Conservation (phyloP, 441 rosid genomes). For the Biscutella auriculata region DNA sequence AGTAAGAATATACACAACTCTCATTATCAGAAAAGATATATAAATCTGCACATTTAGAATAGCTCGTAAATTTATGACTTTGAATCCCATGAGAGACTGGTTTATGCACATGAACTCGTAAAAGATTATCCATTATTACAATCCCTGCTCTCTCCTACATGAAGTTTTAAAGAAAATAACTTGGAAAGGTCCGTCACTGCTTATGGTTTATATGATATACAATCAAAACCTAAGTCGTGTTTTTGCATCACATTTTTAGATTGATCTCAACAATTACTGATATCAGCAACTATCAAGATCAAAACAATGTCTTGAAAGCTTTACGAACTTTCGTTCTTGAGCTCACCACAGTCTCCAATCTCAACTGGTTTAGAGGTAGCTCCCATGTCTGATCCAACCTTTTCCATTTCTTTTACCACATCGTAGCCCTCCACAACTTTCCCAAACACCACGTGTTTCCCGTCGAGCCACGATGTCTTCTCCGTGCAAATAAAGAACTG, state of each 20-base stretch:
- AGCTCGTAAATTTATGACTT: background rate
- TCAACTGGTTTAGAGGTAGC: slow-evolving; percentile 37
- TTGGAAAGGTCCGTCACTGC: background rate
- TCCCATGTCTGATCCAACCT: slow-evolving; percentile 41
- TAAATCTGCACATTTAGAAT: background rate
- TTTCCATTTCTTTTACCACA: slow-evolving; percentile 54
- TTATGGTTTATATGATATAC: background rate
- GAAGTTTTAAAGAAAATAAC: background rate
- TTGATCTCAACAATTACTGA: background rate
- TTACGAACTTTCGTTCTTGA: slow-evolving; percentile 23
- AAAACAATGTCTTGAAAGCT: background rate
- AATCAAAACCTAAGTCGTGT: background rate
- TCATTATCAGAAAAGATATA: too few relatives aligned
- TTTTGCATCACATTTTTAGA: background rate
- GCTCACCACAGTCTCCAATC: slow-evolving; percentile 57
- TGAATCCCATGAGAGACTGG: background rate
- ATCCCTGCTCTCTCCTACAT: background rate
- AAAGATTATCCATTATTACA: background rate
- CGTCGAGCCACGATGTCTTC: slow-evolving; percentile 56
- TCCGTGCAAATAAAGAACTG: slow-evolving; percentile 65
- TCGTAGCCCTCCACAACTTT: slow-evolving; percentile 60
- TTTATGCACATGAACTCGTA: background rate
- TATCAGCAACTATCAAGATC: background rate
- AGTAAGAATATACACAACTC: too few relatives aligned
- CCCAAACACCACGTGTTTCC: slow-evolving; percentile 76